Evolutionary conservation across 306 rosid genomes (phyloP), one percentile per base, ranked within the genome.

Genomic region (Quercus aquifolioides): DNA sequence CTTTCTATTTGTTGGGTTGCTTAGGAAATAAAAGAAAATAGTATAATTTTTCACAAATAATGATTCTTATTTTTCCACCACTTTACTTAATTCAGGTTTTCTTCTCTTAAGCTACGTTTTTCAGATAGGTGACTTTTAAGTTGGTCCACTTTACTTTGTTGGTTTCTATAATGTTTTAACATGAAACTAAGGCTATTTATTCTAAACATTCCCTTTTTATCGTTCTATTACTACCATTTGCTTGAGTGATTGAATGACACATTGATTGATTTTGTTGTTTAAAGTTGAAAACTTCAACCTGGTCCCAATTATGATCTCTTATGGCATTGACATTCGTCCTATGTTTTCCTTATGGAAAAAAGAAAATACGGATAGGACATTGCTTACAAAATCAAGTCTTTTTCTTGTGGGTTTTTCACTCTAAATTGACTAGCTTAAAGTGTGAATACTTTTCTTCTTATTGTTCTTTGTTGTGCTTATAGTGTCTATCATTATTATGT

Each of bases 341-440:
- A 64, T 64, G 70, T 26, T 13, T 64, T 8, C 11, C 30, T 17
- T 28, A 11, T 26, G 43, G 21, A 17, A 72, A 30, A 35, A 35
- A 23, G 49, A n/a, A 25, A 35, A 6, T 54, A 14, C 3, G 74
- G 60, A 12, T 26, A 15, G 10, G 6, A 26, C 2, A 6, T 35
- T 1, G 43, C 9, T 35, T 35, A 35, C 43, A 26, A 54, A 52
- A 41, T 20, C 35, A 38, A 41, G 35, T 60, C 35, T 56, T 74
- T 46, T 78, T 19, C 30, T 38, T 18, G 25, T 69, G 41, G 26
- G 6, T 4, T 35, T 38, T 35, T 8, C 14, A 69, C 38, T 52
- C 78, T 43, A 69, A 62, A 55, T 73, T 78, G 65, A 71, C 43
- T 78, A 73, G 78, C 82, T 79, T 74, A 52, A 68, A 74, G 75